These are phyloP conservation scores for Backusella morwellensis DNA, from an alignment of 192 early-diverging fungal genomes.

Conservation along the genomic window DNA sequence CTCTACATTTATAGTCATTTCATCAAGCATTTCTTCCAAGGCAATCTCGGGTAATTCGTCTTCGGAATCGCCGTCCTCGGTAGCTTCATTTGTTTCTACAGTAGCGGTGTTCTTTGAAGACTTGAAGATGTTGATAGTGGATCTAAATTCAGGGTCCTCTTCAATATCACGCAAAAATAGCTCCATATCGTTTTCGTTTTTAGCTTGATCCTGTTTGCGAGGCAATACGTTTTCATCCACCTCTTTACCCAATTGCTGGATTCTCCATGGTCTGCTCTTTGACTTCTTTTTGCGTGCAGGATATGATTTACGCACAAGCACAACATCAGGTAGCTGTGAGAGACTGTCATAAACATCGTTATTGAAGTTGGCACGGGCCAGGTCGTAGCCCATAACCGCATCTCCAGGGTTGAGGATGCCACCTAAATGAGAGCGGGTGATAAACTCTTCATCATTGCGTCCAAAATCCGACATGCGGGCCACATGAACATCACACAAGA, in stretches of 20 bases:
- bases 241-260: conserved; percentile 86
- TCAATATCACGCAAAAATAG: conserved; percentile 96
- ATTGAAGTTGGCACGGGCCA: conserved; percentile 90
- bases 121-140: conserved; percentile 95
- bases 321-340: conserved; percentile 79
- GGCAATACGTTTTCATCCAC: conserved; percentile 72
- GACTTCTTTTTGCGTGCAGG: conserved; percentile 86
- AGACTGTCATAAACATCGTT: conserved; percentile 75
- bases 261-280: conserved; percentile 86
- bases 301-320: conserved; percentile 91
- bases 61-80: conserved; percentile 40
- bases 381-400: conserved; percentile 87
- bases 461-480: conserved; percentile 75
- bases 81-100: conserved; percentile 25
- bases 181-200: conserved; percentile 89
- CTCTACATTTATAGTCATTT: conserved; percentile 47
- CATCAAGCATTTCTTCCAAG: conserved; percentile 92
- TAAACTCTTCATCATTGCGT: conserved; percentile 81
- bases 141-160: conserved; percentile 95
- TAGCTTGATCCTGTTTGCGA: conserved; percentile 73
- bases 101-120: conserved; percentile 24
- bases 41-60: conserved; percentile 91
- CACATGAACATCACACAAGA: conserved; percentile 87
- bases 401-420: conserved; percentile 90
- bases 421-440: conserved; percentile 92